A percentile compares a stretch with the other conserved stretches of the same genome.
Conservation (phyloP, 1,284 basidiomycete species). For the Cryptococcus wingfieldii region DNA sequence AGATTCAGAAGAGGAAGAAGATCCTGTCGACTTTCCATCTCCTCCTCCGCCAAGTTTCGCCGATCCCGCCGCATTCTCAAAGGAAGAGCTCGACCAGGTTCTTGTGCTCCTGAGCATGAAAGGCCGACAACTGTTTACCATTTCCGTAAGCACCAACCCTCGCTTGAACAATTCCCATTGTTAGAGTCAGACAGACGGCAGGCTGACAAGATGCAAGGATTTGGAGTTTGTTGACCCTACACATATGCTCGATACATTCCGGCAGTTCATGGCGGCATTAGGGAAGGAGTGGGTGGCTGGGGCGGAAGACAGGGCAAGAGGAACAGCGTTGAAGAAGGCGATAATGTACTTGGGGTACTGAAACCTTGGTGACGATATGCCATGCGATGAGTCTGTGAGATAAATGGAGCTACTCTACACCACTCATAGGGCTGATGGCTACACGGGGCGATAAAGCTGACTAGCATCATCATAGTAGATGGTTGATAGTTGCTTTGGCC, state of each 20-base stretch:
- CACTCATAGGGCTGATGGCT: too few species aligned
- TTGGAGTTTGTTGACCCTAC: constrained; percentile 21
- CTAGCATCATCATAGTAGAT: too few species aligned
- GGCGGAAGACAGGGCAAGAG: not conserved
- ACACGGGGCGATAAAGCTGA: too few species aligned
- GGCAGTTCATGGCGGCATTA: constrained; percentile 35
- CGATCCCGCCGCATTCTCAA: constrained; percentile 20
- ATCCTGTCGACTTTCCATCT: constrained; percentile 12
- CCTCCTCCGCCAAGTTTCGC: constrained; percentile 42
- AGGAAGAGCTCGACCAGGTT: constrained; percentile 21
- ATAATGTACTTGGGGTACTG: constrained; percentile 24
- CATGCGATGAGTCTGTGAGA: not conserved
- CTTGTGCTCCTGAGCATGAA: constrained; percentile 22
- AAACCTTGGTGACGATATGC: not conserved
- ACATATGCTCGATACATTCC: constrained; percentile 12
- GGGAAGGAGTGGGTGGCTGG: constrained; percentile 26
- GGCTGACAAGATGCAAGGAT: constrained; percentile 10
- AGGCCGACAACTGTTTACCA: constrained; percentile 10
- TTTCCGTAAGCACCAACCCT: constrained; percentile 16
- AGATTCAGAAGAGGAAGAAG: constrained; percentile 10
- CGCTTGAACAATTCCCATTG: not conserved
- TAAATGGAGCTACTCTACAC: too few species aligned
- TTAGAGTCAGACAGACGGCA: not conserved
- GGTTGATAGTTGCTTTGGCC: too few species aligned
- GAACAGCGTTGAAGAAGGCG: constrained; percentile 15